Conservation (phyloP, 2,329 filamentous ascomycete species). For the Lecanicillium sp. region DNA sequence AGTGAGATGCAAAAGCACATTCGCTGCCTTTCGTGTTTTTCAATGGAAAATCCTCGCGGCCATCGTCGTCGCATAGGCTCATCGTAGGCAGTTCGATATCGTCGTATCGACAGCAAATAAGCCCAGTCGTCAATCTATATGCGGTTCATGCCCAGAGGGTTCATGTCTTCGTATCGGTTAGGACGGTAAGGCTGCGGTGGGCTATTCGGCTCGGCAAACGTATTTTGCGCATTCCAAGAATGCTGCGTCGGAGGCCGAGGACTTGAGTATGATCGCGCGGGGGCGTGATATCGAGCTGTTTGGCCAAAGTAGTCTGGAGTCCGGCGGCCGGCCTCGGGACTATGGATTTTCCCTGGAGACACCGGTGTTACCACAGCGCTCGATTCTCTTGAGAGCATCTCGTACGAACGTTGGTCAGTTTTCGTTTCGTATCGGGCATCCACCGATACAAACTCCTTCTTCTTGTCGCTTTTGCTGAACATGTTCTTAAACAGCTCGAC, state of each 20-base stretch:
- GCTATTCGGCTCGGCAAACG: slow-evolving; percentile 23
- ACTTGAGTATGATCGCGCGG: slow-evolving; percentile 47
- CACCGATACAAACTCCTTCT: slow-evolving; percentile 80
- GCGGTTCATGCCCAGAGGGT: slow-evolving; percentile 49
- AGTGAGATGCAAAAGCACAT: too few species aligned
- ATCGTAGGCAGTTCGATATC: too few species aligned
- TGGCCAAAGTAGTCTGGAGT: slow-evolving; percentile 49
- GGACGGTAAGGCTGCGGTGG: slow-evolving; percentile 13
- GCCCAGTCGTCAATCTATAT: too few species aligned
- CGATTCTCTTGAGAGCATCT: slow-evolving; percentile 63
- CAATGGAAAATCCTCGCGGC: too few species aligned
- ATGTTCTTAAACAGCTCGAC: slow-evolving; percentile 47
- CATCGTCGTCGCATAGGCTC: too few species aligned
- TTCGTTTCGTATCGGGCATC: slow-evolving; percentile 61
- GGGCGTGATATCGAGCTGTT: slow-evolving; percentile 45
- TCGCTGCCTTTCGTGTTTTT: too few species aligned
- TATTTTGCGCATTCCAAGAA: slow-evolving; percentile 35
- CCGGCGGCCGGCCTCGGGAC: slow-evolving; percentile 26
- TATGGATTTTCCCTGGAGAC: slow-evolving; percentile 28
- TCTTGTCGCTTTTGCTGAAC: slow-evolving; percentile 35
- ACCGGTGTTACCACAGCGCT: slow-evolving; percentile 45
- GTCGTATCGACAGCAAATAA: too few species aligned
- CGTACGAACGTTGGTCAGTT: slow-evolving; percentile 62
- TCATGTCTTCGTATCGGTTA: slow-evolving; percentile 31
- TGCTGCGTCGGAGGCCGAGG: slow-evolving; percentile 37